Conservation (phyloP, 78 protist genomes). For the Polysphondylium violaceum region DNA sequence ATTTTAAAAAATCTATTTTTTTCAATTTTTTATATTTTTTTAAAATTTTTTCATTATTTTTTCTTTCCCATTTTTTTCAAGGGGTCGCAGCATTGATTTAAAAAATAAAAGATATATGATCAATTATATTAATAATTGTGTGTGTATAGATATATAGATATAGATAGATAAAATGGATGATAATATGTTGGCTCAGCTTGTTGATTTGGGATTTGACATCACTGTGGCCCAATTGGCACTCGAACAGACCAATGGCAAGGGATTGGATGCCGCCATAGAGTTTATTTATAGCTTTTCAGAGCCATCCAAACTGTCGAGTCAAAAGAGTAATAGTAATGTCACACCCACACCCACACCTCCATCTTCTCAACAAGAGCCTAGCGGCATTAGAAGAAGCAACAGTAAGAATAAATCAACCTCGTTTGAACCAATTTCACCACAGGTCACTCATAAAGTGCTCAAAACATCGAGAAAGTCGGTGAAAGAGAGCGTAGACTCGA, state of each 20-base stretch:
- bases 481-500: slow-evolving; percentile 1
- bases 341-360: slow-evolving; percentile 1
- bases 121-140: too few species aligned
- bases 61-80: too few species aligned
- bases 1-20: too few species aligned
- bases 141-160: neutral
- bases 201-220: slow-evolving; percentile 63
- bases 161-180: slow-evolving; percentile 12
- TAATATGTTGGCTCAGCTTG: slow-evolving; percentile 29
- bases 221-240: slow-evolving; percentile 48
- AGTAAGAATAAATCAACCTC: neutral
- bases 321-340: neutral
- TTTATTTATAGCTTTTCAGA: slow-evolving; percentile 23
- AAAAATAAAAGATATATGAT: too few species aligned
- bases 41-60: too few species aligned
- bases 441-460: neutral
- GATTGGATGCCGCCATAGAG: slow-evolving; percentile 29
- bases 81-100: too few species aligned
- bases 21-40: too few species aligned
- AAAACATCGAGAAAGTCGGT: slow-evolving; percentile 10
- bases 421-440: neutral
- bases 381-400: neutral
- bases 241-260: slow-evolving; percentile 25
- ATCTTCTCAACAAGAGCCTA: neutral
- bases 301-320: neutral